These are phyloP conservation scores for Caryopteris hybrid DNA, from an alignment of 305 asterid genomes.

Conservation along the genomic window DNA sequence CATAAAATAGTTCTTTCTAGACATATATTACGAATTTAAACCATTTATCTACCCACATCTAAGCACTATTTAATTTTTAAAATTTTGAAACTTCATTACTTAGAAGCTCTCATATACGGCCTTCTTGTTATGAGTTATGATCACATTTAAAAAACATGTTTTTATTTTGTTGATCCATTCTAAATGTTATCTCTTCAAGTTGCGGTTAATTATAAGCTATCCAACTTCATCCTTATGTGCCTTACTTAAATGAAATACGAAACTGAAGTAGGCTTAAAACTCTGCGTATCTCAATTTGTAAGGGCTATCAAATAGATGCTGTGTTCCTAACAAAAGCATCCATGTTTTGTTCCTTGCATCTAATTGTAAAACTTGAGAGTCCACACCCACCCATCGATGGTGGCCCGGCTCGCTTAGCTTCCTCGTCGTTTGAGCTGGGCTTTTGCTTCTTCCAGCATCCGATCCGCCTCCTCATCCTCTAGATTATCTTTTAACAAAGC, in stretches of 20 bases:
- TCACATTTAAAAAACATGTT: no score
- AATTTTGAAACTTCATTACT: no score
- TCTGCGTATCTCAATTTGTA: not conserved
- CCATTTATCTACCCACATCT: not conserved
- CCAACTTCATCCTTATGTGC: not conserved
- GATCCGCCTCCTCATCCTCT: slow-evolving; percentile 47
- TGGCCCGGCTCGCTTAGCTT: not conserved
- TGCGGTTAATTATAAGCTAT: not conserved
- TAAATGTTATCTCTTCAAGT: not conserved
- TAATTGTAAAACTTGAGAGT: not conserved
- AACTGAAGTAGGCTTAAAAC: not conserved
- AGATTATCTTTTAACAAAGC: slow-evolving; percentile 46
- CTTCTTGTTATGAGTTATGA: no score
- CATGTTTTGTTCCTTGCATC: not conserved
- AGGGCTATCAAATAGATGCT: slow-evolving; percentile 3
- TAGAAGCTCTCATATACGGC: no score
- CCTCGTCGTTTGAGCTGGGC: slow-evolving; percentile 19
- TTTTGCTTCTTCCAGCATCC: slow-evolving; percentile 53
- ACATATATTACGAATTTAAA: no score
- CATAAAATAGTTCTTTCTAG: no score
- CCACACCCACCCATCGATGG: no score
- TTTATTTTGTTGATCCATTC: not conserved
- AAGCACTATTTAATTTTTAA: no score
- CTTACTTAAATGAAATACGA: not conserved
- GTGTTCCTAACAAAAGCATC: not conserved